Conservation (phyloP, 495 filamentous ascomycete genomes). For the Penicillium malachiteum region DNA sequence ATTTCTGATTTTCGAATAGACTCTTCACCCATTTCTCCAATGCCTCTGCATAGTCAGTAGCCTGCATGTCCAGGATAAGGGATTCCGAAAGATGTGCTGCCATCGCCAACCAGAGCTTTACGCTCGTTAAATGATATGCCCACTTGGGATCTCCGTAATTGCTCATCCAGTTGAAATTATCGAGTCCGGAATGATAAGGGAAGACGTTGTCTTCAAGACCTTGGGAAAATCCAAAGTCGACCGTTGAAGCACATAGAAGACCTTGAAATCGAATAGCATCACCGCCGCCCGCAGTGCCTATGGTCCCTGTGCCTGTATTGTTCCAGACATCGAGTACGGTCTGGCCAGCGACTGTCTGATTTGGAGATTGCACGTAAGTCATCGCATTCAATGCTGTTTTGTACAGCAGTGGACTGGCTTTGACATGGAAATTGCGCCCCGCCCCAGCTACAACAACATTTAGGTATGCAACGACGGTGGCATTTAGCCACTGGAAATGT, state of each 20-base stretch:
- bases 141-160: conserved; percentile 53
- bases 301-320: conserved; percentile 21
- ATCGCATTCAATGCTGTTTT: conserved; percentile 35
- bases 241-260: conserved; percentile 51
- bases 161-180: conserved; percentile 63
- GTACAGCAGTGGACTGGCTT: conserved; percentile 66
- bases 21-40: not conserved
- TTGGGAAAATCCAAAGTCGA: conserved; percentile 49
- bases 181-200: conserved; percentile 64
- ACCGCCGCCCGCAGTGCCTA: conserved; percentile 55
- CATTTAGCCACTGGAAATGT: conserved; percentile 67
- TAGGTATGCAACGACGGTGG: conserved; percentile 59
- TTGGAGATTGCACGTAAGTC: conserved; percentile 21
- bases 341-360: conserved; percentile 50
- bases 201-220: conserved; percentile 43
- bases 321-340: conserved; percentile 55
- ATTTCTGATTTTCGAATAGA: not conserved
- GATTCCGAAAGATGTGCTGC: conserved; percentile 14
- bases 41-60: conserved; percentile 1
- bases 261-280: conserved; percentile 60
- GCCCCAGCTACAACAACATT: conserved; percentile 54
- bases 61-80: not conserved
- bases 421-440: conserved; percentile 33
- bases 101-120: conserved; percentile 42
- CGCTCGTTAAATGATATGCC: conserved; percentile 51